phyloP scores from a whole-genome alignment of 192 early-diverging fungal genomes.

The Podila verticillata region DNA sequence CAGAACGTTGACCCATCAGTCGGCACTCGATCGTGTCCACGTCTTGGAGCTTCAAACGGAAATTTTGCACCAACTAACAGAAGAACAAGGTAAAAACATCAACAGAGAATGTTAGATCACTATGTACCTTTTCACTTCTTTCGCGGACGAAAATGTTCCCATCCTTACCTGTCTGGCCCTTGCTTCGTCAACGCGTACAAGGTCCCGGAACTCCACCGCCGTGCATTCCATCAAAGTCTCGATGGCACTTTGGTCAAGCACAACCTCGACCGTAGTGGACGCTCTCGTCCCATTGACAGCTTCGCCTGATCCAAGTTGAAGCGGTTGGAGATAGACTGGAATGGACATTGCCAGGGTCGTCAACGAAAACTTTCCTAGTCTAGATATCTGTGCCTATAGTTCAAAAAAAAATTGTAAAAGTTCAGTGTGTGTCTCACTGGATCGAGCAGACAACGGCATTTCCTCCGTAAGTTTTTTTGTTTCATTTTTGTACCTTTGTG shows the following conservation, averaged over 20 bases:
- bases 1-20: constrained; percentile 18
- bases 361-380: constrained; percentile 44
- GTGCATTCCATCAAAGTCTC: constrained; percentile 13
- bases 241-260: constrained; percentile 30
- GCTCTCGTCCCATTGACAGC: too few relatives aligned
- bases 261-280: neutral
- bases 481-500: constrained; percentile 12
- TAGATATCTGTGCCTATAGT: constrained; percentile 24
- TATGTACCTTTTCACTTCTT: neutral
- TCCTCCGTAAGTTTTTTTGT: neutral
- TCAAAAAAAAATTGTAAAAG: neutral
- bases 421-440: neutral
- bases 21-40: constrained; percentile 30
- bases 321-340: constrained; percentile 24
- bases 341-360: constrained; percentile 35
- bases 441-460: neutral
- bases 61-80: constrained; percentile 14
- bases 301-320: neutral
- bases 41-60: constrained; percentile 9
- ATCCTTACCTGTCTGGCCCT: constrained; percentile 21
- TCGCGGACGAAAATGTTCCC: too few relatives aligned
- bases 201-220: constrained; percentile 16
- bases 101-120: neutral
- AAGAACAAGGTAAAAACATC: neutral
- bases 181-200: constrained; percentile 17